Percentiles rank a stretch among this genome's conserved stretches.
These are phyloP conservation scores for Beta corolliflora DNA, from an alignment of 179 eudicot genomes.

Conservation along the genomic window DNA sequence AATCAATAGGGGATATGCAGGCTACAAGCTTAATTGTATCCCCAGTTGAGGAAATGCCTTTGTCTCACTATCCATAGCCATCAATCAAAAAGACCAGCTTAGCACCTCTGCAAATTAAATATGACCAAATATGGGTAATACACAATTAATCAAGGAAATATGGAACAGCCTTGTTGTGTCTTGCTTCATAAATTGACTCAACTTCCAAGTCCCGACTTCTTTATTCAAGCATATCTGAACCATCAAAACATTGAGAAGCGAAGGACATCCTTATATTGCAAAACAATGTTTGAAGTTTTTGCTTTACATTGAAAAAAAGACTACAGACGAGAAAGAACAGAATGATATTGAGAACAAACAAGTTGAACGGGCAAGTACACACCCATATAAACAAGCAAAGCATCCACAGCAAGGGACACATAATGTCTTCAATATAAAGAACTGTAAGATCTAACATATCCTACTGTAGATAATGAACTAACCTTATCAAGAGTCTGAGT, in stretches of 20 bases:
- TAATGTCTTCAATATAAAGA: background rate
- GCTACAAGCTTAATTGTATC: no score
- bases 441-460: background rate
- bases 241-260: background rate
- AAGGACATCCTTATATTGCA: background rate
- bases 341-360: background rate
- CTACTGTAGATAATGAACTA: background rate
- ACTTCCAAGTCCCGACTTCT: background rate
- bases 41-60: no score
- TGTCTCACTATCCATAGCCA: no score
- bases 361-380: background rate
- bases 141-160: background rate
- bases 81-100: no score
- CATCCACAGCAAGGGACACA: background rate
- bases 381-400: background rate
- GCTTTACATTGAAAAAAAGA: background rate
- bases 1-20: no score
- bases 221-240: background rate
- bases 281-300: background rate
- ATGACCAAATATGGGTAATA: background rate
- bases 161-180: background rate
- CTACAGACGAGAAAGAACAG: background rate
- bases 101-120: no score
- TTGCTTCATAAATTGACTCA: background rate
- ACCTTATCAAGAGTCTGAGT: conserved; percentile 91